Evolutionary conservation across 805 yeast species (phyloP).

Genomic region (Candida boleticola): DNA sequence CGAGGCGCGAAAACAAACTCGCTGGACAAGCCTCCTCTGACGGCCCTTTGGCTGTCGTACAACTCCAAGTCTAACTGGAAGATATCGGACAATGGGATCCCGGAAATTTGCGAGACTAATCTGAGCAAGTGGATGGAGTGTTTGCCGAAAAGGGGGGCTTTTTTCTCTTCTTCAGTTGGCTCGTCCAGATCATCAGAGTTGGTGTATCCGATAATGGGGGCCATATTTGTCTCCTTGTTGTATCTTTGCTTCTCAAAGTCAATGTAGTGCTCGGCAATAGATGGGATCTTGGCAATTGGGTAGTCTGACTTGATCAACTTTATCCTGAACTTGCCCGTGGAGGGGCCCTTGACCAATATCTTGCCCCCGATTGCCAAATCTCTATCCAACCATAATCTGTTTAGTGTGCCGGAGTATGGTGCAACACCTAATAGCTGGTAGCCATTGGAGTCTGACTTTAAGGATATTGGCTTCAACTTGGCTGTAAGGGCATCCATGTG

Average conservation of each 20-base stretch:
- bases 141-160: conserved; percentile 20
- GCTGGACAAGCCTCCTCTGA: conserved; percentile 33
- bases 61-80: conserved; percentile 35
- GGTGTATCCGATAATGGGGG: conserved; percentile 35
- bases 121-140: conserved; percentile 34
- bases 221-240: conserved; percentile 37
- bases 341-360: conserved; percentile 21
- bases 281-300: conserved; percentile 39
- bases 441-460: conserved; percentile 23
- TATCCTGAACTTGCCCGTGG: conserved; percentile 18
- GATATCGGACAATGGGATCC: conserved; percentile 20
- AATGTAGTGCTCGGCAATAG: conserved; percentile 40
- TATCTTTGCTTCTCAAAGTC: conserved; percentile 23
- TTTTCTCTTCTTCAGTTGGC: conserved; percentile 24
- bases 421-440: conserved; percentile 40
- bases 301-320: conserved; percentile 29
- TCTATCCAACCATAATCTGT: conserved; percentile 37
- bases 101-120: conserved; percentile 26
- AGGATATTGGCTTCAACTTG: conserved; percentile 30
- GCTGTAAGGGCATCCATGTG: conserved; percentile 41
- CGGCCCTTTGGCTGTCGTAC: conserved; percentile 33
- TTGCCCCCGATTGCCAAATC: conserved; percentile 44
- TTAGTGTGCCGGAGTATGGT: conserved; percentile 37
- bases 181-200: conserved; percentile 3
- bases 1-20: conserved; percentile 41